phyloP scores from a whole-genome alignment of 2,329 filamentous ascomycete species.

The Exserohilum rostratum region DNA sequence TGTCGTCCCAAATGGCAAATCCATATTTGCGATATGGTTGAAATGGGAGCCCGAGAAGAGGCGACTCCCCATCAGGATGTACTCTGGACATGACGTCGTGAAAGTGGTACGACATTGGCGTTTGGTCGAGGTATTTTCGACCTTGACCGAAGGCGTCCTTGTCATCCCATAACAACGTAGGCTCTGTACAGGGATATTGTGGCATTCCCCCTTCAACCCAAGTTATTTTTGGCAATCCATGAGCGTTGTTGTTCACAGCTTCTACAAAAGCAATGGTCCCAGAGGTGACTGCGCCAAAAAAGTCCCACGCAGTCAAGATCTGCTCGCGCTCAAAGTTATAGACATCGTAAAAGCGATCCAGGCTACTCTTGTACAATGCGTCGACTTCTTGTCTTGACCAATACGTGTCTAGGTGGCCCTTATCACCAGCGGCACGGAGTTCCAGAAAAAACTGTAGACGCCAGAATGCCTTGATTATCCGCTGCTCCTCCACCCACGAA shows the following conservation, averaged over 20 bases:
- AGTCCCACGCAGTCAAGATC: conserved; percentile 5
- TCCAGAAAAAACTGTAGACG: conserved; percentile 13
- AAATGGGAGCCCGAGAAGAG: conserved; percentile 5
- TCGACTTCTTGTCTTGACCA: conserved; percentile 1
- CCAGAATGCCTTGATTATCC: conserved; percentile 14
- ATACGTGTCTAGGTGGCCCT: background rate
- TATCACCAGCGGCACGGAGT: conserved; percentile 5
- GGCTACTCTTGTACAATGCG: background rate
- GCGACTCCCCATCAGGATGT: conserved; percentile 1
- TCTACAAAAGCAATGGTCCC: background rate
- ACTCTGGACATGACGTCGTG: background rate
- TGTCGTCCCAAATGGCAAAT: conserved; percentile 18
- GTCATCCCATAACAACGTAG: conserved; percentile 2
- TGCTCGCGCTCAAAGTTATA: background rate
- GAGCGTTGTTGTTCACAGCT: background rate
- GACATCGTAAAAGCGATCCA: conserved; percentile 3
- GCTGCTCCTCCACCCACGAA: conserved; percentile 14
- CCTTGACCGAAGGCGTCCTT: conserved; percentile 11
- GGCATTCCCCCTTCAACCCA: background rate
- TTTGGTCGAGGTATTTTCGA: conserved; percentile 8
- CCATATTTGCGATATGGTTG: conserved; percentile 12
- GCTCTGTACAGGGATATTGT: background rate
- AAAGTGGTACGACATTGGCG: conserved; percentile 4
- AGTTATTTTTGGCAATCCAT: background rate
- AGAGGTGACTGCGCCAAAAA: conserved; percentile 2